Percentiles rank a stretch among this genome's conserved stretches.
Evolutionary conservation across 2,329 filamentous ascomycete species (phyloP).

Genomic region (Diaporthe velutina): DNA sequence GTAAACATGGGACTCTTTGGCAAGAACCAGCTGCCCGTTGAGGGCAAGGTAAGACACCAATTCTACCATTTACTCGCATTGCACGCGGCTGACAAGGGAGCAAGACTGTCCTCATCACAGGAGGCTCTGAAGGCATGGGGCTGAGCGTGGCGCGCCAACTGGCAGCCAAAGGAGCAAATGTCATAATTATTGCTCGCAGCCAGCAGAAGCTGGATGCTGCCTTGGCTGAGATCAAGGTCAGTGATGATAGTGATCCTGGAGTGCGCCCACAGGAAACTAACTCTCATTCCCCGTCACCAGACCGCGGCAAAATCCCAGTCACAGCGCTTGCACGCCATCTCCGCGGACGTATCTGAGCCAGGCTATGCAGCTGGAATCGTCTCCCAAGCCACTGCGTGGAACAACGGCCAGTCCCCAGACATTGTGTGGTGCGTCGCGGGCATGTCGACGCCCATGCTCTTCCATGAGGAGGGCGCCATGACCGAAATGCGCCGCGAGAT

Average conservation of each 20-base stretch:
- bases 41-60: slow-evolving; percentile 76
- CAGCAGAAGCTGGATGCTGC: slow-evolving; percentile 69
- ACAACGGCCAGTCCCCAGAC: slow-evolving; percentile 79
- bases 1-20: slow-evolving; percentile 76
- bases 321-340: slow-evolving; percentile 87
- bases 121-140: slow-evolving; percentile 79
- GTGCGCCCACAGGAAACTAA: slow-evolving; percentile 14
- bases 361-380: slow-evolving; percentile 79
- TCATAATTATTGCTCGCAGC: slow-evolving; percentile 77
- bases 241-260: slow-evolving; percentile 20
- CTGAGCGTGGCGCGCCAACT: slow-evolving; percentile 71
- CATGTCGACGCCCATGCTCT: slow-evolving; percentile 79
- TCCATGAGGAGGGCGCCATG: slow-evolving; percentile 81
- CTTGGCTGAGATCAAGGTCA: slow-evolving; percentile 66
- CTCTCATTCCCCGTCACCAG: slow-evolving; percentile 58
- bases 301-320: slow-evolving; percentile 72
- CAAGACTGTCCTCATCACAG: slow-evolving; percentile 78
- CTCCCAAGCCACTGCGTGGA: slow-evolving; percentile 82
- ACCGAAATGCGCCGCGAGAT: slow-evolving; percentile 80
- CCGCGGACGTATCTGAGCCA: slow-evolving; percentile 81
- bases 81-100: slow-evolving; percentile 10
- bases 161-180: slow-evolving; percentile 74
- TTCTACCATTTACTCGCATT: background rate
- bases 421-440: slow-evolving; percentile 94
- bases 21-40: slow-evolving; percentile 85